These are phyloP conservation scores for Cryptosporidium parvum DNA, from an alignment of 169 alveolate genomes.

Conservation along the genomic window DNA sequence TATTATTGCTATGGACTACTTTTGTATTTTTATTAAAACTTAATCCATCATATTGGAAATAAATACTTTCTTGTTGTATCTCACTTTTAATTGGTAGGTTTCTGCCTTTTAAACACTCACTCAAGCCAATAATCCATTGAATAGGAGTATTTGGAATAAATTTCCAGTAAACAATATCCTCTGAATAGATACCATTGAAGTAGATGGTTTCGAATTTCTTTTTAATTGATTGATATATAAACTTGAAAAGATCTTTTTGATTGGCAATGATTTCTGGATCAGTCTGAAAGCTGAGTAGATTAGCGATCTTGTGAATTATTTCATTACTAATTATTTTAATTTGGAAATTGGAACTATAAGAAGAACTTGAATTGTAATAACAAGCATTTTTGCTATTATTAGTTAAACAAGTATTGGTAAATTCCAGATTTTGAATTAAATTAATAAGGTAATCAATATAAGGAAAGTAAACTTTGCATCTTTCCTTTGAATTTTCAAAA, in stretches of 20 bases:
- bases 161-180: slow-evolving; percentile 41
- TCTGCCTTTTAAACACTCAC: slow-evolving; percentile 1
- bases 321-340: slow-evolving; percentile 27
- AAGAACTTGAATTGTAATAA: too few species aligned
- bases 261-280: not conserved
- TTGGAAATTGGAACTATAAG: not conserved
- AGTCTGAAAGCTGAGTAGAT: not conserved
- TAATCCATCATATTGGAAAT: slow-evolving; percentile 33
- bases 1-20: not conserved
- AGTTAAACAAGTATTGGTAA: not conserved
- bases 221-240: slow-evolving; percentile 2
- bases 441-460: slow-evolving; percentile 43
- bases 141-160: slow-evolving; percentile 24
- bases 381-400: not conserved
- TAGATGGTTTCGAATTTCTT: slow-evolving; percentile 3
- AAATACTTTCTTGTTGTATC: not conserved
- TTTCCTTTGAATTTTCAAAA: slow-evolving; percentile 12
- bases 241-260: not conserved
- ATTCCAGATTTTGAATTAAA: not conserved
- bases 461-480: slow-evolving; percentile 10
- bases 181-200: slow-evolving; percentile 14
- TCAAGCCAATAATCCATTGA: not conserved
- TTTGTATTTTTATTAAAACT: slow-evolving; percentile 2
- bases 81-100: not conserved
- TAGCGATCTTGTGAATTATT: slow-evolving; percentile 10